These are phyloP conservation scores for Penicillium waksmanii DNA, from an alignment of 495 filamentous ascomycete species.

Conservation along the genomic window DNA sequence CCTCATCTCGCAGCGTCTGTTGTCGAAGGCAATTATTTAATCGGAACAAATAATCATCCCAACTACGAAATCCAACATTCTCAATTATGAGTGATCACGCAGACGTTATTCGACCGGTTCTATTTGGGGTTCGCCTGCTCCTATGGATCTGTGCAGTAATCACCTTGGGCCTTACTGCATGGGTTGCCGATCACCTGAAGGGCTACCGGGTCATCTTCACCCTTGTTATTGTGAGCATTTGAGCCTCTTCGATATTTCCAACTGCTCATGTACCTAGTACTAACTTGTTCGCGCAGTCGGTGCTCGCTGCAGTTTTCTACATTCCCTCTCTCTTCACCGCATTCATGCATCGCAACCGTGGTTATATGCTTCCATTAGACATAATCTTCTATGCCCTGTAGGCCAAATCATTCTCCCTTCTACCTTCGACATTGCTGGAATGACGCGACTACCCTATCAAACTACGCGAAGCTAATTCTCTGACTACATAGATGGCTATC, in stretches of 20 bases:
- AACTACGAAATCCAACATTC: background rate
- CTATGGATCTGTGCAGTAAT: conserved; percentile 22
- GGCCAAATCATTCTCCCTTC: background rate
- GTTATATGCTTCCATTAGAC: conserved; percentile 25
- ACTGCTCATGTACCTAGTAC: background rate
- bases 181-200: conserved; percentile 19
- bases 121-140: conserved; percentile 17
- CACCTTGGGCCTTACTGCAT: conserved; percentile 22
- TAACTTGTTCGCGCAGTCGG: conserved; percentile 14
- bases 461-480: background rate
- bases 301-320: conserved; percentile 20
- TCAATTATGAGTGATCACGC: background rate
- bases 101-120: conserved; percentile 10
- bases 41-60: background rate
- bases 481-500: conserved; percentile 18
- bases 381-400: conserved; percentile 24
- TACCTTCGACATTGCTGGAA: background rate
- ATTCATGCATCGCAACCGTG: conserved; percentile 17
- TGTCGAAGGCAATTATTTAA: background rate
- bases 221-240: conserved; percentile 19
- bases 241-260: background rate
- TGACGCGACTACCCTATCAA: background rate
- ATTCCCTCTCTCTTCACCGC: conserved; percentile 21
- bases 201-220: conserved; percentile 21
- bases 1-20: background rate